phyloP scores from a whole-genome alignment of 805 yeast species.

The Teunomyces lycoperdinae region DNA sequence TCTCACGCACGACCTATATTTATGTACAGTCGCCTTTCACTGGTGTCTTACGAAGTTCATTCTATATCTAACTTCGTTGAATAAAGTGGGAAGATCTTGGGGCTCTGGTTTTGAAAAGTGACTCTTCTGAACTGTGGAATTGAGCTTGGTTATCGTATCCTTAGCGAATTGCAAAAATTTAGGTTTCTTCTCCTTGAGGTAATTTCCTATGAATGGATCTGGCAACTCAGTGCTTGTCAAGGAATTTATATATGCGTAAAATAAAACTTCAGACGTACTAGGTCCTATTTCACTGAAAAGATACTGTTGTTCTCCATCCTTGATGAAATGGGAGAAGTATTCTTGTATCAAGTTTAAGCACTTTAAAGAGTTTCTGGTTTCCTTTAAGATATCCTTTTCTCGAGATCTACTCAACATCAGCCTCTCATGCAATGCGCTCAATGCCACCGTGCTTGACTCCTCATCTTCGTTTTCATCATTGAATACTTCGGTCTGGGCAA shows the following conservation, averaged over 20 bases:
- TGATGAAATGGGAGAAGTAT: constrained; percentile 17
- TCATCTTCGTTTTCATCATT: constrained; percentile 18
- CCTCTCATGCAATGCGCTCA: constrained; percentile 39
- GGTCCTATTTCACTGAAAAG: constrained; percentile 12
- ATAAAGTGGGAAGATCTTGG: constrained; percentile 32
- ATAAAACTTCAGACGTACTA: constrained; percentile 32
- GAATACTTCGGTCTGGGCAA: constrained; percentile 30
- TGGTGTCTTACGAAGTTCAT: not conserved
- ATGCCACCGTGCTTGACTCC: constrained; percentile 22
- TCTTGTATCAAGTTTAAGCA: constrained; percentile 26
- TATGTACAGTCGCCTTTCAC: not conserved
- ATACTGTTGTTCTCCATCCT: constrained; percentile 14
- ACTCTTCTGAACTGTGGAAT: constrained; percentile 7
- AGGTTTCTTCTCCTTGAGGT: constrained; percentile 29
- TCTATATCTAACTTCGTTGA: constrained; percentile 29
- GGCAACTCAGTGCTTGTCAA: constrained; percentile 34
- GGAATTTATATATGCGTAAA: constrained; percentile 37
- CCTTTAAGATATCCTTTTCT: constrained; percentile 26
- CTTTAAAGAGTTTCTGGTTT: constrained; percentile 30
- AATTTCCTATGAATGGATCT: constrained; percentile 38
- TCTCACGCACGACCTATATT: not conserved
- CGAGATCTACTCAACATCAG: constrained; percentile 34
- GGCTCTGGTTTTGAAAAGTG: constrained; percentile 23
- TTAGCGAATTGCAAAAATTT: constrained; percentile 18
- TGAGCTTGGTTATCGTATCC: constrained; percentile 8